A percentile compares a stretch with the other conserved stretches of the same genome.
Conservation (phyloP, 1,284 basidiomycete genomes). For the Termitomyces sp. region DNA sequence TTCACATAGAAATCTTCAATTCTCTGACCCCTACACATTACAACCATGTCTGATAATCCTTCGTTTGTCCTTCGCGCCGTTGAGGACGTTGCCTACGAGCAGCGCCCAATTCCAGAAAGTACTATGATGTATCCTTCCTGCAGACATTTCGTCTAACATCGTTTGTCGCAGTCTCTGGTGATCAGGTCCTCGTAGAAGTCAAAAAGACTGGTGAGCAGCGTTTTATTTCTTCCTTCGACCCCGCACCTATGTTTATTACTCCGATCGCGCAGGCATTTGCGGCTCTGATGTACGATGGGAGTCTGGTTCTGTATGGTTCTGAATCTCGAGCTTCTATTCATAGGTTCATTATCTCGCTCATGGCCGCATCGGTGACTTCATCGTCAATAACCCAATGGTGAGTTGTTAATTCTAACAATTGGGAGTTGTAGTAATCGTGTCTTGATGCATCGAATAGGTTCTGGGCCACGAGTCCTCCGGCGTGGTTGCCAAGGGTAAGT, state of each 20-base stretch:
- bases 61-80: slow-evolving; percentile 77
- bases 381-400: slow-evolving; percentile 77
- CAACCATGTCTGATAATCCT: slow-evolving; percentile 64
- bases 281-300: slow-evolving; percentile 68
- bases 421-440: not conserved
- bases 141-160: not conserved
- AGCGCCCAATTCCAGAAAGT: slow-evolving; percentile 77
- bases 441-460: slow-evolving; percentile 32
- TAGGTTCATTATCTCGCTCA: slow-evolving; percentile 75
- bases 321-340: slow-evolving; percentile 9
- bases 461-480: slow-evolving; percentile 67
- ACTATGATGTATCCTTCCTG: slow-evolving; percentile 16
- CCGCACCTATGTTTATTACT: not conserved
- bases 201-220: slow-evolving; percentile 76
- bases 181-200: slow-evolving; percentile 86
- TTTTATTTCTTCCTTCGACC: not conserved
- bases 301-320: slow-evolving; percentile 2
- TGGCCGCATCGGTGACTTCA: slow-evolving; percentile 76
- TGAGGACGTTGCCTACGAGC: slow-evolving; percentile 71
- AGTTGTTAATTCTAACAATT: not conserved
- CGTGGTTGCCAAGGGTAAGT: slow-evolving; percentile 46
- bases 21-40: not conserved
- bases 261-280: slow-evolving; percentile 66
- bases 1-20: not conserved
- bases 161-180: slow-evolving; percentile 48